A percentile compares a stretch with the other conserved stretches of the same genome.
phyloP scores from a whole-genome alignment of 805 yeast species.

The Pichia nanzhaoensis region DNA sequence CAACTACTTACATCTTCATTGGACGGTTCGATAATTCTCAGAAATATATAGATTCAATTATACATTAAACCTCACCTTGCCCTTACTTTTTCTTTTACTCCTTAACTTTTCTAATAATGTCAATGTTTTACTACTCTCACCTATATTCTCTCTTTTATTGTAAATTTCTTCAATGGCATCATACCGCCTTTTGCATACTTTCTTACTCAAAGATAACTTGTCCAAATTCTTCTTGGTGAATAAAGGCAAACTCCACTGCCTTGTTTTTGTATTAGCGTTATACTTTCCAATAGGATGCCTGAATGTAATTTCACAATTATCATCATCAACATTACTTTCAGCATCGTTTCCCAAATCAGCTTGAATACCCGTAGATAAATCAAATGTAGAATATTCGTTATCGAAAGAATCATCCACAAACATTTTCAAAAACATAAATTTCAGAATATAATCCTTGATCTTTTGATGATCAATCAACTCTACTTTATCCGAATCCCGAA shows the following conservation, averaged over 20 bases:
- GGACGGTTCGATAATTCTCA: slow-evolving; percentile 50
- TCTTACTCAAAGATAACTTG: slow-evolving; percentile 21
- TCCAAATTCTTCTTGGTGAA: slow-evolving; percentile 28
- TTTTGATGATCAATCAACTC: slow-evolving; percentile 54
- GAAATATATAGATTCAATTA: slow-evolving; percentile 24
- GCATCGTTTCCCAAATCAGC: neutral
- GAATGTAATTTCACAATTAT: slow-evolving; percentile 10
- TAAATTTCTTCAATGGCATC: slow-evolving; percentile 7
- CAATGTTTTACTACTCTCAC: slow-evolving; percentile 1
- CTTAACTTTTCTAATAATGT: slow-evolving; percentile 15
- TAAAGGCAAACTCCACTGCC: slow-evolving; percentile 34
- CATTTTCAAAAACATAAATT: slow-evolving; percentile 40
- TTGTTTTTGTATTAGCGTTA: slow-evolving; percentile 1
- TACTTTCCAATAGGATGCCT: slow-evolving; percentile 14
- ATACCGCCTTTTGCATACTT: slow-evolving; percentile 12
- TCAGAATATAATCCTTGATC: slow-evolving; percentile 49
- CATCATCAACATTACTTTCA: slow-evolving; percentile 16
- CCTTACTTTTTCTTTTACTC: slow-evolving; percentile 14
- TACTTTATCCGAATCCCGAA: slow-evolving; percentile 18
- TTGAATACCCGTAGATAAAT: slow-evolving; percentile 16
- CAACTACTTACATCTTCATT: slow-evolving; percentile 43
- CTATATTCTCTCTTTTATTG: slow-evolving; percentile 10
- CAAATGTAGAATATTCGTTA: slow-evolving; percentile 12
- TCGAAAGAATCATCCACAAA: slow-evolving; percentile 31
- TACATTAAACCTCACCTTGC: slow-evolving; percentile 17